phyloP scores from a whole-genome alignment of 257 asterid species.

The Lycium ferocissimum region DNA sequence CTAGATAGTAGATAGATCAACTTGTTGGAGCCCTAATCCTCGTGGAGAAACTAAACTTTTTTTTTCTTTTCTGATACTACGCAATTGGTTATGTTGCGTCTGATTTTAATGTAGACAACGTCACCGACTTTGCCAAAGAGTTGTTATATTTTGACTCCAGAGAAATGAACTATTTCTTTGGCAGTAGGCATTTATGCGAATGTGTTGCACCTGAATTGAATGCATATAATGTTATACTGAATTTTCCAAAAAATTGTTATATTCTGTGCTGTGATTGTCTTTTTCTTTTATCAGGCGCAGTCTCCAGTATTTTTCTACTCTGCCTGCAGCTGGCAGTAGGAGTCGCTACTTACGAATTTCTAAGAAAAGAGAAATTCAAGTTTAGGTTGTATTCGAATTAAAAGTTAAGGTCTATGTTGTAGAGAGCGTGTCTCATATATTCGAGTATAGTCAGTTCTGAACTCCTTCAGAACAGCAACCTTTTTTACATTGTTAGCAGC shows the following conservation, averaged over 20 bases:
- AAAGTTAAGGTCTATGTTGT: background rate
- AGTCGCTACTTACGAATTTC: background rate
- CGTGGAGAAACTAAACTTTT: background rate
- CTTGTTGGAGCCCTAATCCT: background rate
- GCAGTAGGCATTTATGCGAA: background rate
- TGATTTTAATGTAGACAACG: background rate
- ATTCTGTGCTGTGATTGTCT: background rate
- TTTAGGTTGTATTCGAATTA: background rate
- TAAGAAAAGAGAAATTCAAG: background rate
- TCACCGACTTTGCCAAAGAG: background rate
- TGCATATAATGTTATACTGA: background rate
- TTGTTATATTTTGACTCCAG: background rate
- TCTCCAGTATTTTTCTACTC: background rate
- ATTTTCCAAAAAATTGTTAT: background rate
- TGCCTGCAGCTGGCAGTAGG: background rate
- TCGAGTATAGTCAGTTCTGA: background rate
- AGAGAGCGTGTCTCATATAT: background rate
- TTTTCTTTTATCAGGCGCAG: background rate
- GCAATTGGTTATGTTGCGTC: background rate
- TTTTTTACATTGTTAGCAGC: constrained; percentile 4
- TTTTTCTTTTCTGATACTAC: background rate
- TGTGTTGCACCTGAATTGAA: background rate
- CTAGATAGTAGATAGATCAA: background rate
- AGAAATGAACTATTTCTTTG: background rate
- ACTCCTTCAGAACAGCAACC: background rate